Conservation (phyloP, 228 moss, liverwort and hornwort genomes). For the Sphagnum magellanicum region DNA sequence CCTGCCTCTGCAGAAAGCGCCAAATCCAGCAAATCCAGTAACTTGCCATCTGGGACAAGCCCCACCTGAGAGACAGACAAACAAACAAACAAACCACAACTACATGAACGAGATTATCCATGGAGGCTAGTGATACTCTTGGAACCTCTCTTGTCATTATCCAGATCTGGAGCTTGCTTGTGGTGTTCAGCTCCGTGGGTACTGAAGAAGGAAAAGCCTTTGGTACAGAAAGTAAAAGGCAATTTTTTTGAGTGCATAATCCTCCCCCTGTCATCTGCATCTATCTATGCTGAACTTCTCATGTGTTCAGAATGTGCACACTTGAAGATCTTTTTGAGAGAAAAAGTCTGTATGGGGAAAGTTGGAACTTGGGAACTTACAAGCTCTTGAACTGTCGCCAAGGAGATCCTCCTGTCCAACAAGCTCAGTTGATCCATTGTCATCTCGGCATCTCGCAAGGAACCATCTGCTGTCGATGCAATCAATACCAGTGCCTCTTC, state of each 20-base stretch:
- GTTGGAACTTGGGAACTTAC: conserved; percentile 14
- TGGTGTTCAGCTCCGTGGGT: neutral
- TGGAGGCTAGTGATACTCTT: neutral
- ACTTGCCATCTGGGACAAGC: conserved; percentile 46
- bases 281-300: no score
- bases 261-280: no score
- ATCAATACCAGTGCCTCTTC: conserved; percentile 55
- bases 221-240: neutral
- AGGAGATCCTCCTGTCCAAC: conserved; percentile 58
- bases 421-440: conserved; percentile 76
- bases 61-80: conserved; percentile 53
- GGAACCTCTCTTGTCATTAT: neutral
- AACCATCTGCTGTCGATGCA: conserved; percentile 65
- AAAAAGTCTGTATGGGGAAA: neutral
- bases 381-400: conserved; percentile 68
- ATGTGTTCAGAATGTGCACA: no score
- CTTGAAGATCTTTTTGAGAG: neutral
- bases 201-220: neutral
- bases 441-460: conserved; percentile 74
- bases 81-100: neutral
- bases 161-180: neutral
- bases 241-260: neutral
- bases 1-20: conserved; percentile 83
- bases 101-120: neutral
- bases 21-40: conserved; percentile 68